Percentiles rank a stretch among this genome's conserved stretches.
Conservation (phyloP, 805 yeast species). For the Candida germanica region DNA sequence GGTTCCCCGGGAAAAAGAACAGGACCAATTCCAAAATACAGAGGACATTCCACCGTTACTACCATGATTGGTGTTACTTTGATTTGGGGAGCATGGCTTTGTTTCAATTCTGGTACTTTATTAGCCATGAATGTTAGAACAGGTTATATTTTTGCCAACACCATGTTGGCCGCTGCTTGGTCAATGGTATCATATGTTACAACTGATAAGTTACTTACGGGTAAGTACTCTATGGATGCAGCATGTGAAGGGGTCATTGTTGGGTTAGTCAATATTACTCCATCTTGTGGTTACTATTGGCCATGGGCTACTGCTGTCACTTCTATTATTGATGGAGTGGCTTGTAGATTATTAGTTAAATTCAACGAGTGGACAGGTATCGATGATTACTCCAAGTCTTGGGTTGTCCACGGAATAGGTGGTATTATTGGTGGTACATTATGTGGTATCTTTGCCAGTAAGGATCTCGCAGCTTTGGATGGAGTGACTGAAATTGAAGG, state of each 20-base stretch:
- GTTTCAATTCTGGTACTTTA: slow-evolving; percentile 47
- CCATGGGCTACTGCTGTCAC: slow-evolving; percentile 47
- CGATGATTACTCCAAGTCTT: slow-evolving; percentile 46
- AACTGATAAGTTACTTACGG: slow-evolving; percentile 39
- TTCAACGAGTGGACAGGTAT: slow-evolving; percentile 41
- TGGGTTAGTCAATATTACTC: slow-evolving; percentile 47
- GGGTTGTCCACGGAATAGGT: slow-evolving; percentile 48
- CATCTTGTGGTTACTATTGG: slow-evolving; percentile 44
- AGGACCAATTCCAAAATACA: slow-evolving; percentile 20
- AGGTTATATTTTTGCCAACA: slow-evolving; percentile 46
- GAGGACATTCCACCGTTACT: slow-evolving; percentile 34
- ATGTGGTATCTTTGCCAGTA: slow-evolving; percentile 45
- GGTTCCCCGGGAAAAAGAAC: slow-evolving; percentile 20
- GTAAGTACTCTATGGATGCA: slow-evolving; percentile 39
- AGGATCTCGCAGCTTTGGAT: slow-evolving; percentile 41
- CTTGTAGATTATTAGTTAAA: slow-evolving; percentile 33
- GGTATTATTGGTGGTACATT: slow-evolving; percentile 44
- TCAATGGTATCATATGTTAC: slow-evolving; percentile 45
- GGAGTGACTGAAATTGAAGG: slow-evolving; percentile 43
- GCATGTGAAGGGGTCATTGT: slow-evolving; percentile 47
- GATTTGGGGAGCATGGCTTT: slow-evolving; percentile 49
- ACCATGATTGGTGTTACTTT: slow-evolving; percentile 44
- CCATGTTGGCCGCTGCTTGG: slow-evolving; percentile 49
- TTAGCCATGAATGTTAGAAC: slow-evolving; percentile 40
- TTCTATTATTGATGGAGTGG: slow-evolving; percentile 35